Conservation (phyloP, 2,329 filamentous ascomycete species). For the Tolypocladium sp. region DNA sequence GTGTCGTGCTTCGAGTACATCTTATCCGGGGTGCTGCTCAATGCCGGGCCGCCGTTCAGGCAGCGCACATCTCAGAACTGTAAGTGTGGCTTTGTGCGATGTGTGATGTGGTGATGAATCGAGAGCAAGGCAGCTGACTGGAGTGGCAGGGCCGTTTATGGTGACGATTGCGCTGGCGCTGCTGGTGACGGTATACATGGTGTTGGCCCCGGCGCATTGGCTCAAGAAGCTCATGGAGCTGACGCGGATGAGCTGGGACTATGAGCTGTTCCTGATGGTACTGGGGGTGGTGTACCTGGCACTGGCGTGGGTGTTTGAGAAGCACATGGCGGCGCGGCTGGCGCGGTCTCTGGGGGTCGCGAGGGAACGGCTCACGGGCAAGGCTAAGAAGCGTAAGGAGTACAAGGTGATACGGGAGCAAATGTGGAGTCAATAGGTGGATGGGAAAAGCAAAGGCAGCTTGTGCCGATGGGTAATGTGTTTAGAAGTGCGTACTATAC, state of each 20-base stretch:
- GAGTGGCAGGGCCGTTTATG: slow-evolving; percentile 65
- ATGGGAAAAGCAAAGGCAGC: neutral
- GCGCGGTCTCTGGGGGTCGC: slow-evolving; percentile 57
- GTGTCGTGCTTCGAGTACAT: slow-evolving; percentile 94
- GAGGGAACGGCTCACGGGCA: slow-evolving; percentile 47
- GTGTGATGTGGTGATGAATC: neutral
- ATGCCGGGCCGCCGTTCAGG: slow-evolving; percentile 84
- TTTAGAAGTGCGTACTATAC: neutral
- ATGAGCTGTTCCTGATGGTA: slow-evolving; percentile 62
- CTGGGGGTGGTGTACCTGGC: slow-evolving; percentile 63
- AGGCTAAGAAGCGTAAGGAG: slow-evolving; percentile 70
- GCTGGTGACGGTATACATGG: slow-evolving; percentile 66
- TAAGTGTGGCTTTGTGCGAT: slow-evolving; percentile 32
- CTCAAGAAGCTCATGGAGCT: slow-evolving; percentile 74
- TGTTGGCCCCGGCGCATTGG: slow-evolving; percentile 63
- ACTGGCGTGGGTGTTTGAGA: slow-evolving; percentile 63
- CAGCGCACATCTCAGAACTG: slow-evolving; percentile 72
- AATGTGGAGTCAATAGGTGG: slow-evolving; percentile 11
- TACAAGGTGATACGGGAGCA: slow-evolving; percentile 75
- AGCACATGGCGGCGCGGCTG: slow-evolving; percentile 57
- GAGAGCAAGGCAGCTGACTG: slow-evolving; percentile 1
- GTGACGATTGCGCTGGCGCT: slow-evolving; percentile 63
- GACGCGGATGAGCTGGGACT: slow-evolving; percentile 63
- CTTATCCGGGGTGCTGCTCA: slow-evolving; percentile 78
- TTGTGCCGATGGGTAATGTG: neutral